Conservation (phyloP, 345 rosid species). For the Corchorus capsularis region DNA sequence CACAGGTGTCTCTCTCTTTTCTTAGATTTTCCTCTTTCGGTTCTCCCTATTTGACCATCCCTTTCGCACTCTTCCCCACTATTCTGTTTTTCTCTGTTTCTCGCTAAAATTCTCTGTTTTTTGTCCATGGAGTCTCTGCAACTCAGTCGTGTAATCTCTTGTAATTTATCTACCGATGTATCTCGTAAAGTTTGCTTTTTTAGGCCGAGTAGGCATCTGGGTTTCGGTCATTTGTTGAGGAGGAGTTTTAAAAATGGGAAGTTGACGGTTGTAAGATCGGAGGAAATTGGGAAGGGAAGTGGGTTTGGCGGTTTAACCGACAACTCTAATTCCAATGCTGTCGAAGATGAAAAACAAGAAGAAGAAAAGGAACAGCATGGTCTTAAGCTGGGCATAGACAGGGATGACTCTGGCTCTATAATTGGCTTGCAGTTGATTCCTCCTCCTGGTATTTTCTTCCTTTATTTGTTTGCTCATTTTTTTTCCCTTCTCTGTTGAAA, state of each 20-base stretch:
- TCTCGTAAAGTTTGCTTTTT: background rate
- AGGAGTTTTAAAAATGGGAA: conserved; percentile 26
- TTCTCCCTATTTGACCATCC: conserved; percentile 13
- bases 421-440: conserved; percentile 65
- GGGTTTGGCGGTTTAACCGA: conserved; percentile 13
- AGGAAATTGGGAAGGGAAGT: conserved; percentile 13
- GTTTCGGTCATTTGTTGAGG: conserved; percentile 31
- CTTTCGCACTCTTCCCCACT: conserved; percentile 11
- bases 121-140: conserved; percentile 48
- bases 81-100: background rate
- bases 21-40: background rate
- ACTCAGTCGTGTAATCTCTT: conserved; percentile 24
- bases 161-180: conserved; percentile 20
- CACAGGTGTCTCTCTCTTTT: conserved; percentile 4
- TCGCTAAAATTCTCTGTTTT: background rate
- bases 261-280: conserved; percentile 35
- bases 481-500: background rate
- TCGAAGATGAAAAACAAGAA: conserved; percentile 28
- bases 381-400: conserved; percentile 48
- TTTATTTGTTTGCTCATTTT: background rate
- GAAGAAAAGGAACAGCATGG: conserved; percentile 30
- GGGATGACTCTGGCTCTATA: conserved; percentile 63
- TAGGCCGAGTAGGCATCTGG: conserved; percentile 25
- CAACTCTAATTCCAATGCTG: conserved; percentile 23
- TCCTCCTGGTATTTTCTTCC: conserved; percentile 38